Evolutionary conservation across 805 yeast species (phyloP).

Genomic region (Yarrowia porcina): DNA sequence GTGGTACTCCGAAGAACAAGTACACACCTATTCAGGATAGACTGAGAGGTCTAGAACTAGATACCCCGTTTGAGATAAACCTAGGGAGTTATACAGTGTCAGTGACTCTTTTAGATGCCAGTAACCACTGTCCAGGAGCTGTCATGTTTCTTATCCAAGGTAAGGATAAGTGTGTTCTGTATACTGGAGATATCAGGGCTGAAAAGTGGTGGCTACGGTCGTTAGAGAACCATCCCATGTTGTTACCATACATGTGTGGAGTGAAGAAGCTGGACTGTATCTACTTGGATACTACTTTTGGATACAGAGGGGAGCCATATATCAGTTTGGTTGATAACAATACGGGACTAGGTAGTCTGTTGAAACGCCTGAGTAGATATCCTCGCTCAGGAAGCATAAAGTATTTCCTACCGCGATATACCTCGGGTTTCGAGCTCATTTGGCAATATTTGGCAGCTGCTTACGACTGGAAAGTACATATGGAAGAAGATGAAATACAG

Average conservation of each 20-base stretch:
- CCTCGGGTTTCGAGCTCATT: conserved; percentile 12
- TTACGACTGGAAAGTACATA: conserved; percentile 19
- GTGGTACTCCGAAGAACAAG: not conserved
- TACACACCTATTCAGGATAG: not conserved
- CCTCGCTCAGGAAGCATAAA: not conserved
- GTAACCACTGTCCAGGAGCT: conserved; percentile 25
- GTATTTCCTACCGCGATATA: conserved; percentile 3
- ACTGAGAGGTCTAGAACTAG: not conserved
- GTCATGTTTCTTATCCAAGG: conserved; percentile 20
- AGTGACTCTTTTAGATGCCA: conserved; percentile 5
- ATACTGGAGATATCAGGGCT: conserved; percentile 20
- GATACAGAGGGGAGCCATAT: conserved; percentile 16
- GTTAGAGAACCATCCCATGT: conserved; percentile 2
- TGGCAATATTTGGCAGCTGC: conserved; percentile 19
- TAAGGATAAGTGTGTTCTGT: not conserved
- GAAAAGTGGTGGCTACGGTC: conserved; percentile 20
- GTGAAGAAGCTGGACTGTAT: conserved; percentile 13
- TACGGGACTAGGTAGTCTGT: not conserved
- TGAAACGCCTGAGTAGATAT: not conserved
- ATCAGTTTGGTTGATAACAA: not conserved
- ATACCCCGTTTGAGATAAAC: not conserved
- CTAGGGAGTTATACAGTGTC: not conserved
- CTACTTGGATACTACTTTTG: conserved; percentile 18
- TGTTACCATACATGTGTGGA: conserved; percentile 7
- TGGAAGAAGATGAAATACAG: conserved; percentile 8